These are phyloP conservation scores for Vairimorpha necatrix DNA, from an alignment of 371 early-diverging fungal species.

Conservation along the genomic window DNA sequence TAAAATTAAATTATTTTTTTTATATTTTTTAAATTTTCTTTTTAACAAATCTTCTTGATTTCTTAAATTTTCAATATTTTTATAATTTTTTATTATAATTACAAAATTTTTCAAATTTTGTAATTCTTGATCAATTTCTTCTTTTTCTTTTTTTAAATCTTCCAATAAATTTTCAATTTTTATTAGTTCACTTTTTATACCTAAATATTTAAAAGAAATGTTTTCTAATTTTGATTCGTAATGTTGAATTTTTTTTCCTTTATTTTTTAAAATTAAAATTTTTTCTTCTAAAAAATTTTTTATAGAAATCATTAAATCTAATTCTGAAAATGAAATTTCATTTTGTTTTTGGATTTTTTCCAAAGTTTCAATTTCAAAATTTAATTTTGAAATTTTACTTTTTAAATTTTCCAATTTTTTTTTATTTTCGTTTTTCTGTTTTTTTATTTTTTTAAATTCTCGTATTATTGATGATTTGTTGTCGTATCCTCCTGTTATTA, in stretches of 20 bases:
- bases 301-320: background rate
- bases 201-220: background rate
- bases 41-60: slow-evolving; percentile 36
- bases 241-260: background rate
- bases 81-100: background rate
- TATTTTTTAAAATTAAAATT: slow-evolving; percentile 7
- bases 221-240: slow-evolving; percentile 4
- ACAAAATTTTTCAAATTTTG: background rate
- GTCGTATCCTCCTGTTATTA: slow-evolving; percentile 62
- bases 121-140: slow-evolving; percentile 17
- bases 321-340: background rate
- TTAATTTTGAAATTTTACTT: slow-evolving; percentile 9
- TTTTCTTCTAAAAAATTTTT: slow-evolving; percentile 5
- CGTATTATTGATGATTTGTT: slow-evolving; percentile 24
- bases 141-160: slow-evolving; percentile 17
- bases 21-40: slow-evolving; percentile 16
- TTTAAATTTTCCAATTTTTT: background rate
- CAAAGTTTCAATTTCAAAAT: background rate
- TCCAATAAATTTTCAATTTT: slow-evolving; percentile 11
- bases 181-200: slow-evolving; percentile 2
- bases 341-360: slow-evolving; percentile 3
- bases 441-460: slow-evolving; percentile 43
- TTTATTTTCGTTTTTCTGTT: slow-evolving; percentile 17
- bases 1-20: slow-evolving; percentile 31
- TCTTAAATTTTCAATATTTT: slow-evolving; percentile 3